Base-by-base conservation (phyloP, 2,329 filamentous ascomycete genomes). In the Sarocladium strictum region DNA sequence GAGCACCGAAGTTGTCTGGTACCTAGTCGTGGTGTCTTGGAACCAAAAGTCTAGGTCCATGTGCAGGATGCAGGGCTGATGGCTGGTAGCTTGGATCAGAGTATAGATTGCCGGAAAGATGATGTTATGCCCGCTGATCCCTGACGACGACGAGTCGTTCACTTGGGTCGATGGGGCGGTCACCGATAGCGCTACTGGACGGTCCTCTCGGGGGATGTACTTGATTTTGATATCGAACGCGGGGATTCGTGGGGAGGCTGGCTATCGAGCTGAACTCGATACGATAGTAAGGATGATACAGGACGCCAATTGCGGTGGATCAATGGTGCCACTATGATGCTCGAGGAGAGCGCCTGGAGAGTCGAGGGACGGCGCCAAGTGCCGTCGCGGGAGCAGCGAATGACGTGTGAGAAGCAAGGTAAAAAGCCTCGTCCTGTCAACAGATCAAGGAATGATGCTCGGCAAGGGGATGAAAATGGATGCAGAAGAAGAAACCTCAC, bases 291-390 rank as follows among this genome's bases (percentile, higher is more conserved):
- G 9, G 47, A 24, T 33, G 27, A 3, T 51, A 29, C 15, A 51
- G 27, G n/a, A 23, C 26, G 27, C 27, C n/a, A 21, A 17, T 11
- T 11, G 26, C 24, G 29, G 47, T 51, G 47, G 47, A 51, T 51
- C 47, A 29, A 51, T 5, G 47, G 47, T 47, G 29, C 47, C 47
- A 51, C 47, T 51, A 51, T 51, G 47, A 51, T 51, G 47, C 19
- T 35, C 11, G 47, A 33, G 47, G 26, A 51, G 47, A 21, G 19
- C n/a, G 17, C 47, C 27, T 51, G 6, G 15, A 51, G 27, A 51
- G 43, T 21, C 10, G 27, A 51, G 9, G 47, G 43, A 49, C 35
- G 26, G 47, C 47, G 47, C 47, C 47, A 51, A 33, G 47, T 9
- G 27, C 35, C 10, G n/a, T 51, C 47, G 27, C 21, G 29, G 11